Conservation (phyloP, 345 rosid genomes). For the Viola odorata region DNA sequence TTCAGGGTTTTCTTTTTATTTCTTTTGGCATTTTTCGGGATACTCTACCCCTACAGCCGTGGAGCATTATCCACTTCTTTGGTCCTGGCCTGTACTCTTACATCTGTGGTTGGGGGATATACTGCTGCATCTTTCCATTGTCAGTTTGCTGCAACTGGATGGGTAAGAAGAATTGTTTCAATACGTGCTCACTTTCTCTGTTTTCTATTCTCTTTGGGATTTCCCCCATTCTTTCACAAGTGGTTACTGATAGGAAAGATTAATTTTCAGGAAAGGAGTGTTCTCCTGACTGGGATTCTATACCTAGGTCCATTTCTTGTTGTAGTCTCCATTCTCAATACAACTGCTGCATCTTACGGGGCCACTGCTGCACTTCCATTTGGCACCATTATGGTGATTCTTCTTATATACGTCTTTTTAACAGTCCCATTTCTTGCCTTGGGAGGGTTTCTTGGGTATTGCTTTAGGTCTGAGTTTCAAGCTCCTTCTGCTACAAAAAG, state of each 20-base stretch:
- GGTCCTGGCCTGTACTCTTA: conserved; percentile 46
- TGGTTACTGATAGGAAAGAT: background rate
- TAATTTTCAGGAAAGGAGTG: conserved; percentile 53
- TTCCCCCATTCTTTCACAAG: background rate
- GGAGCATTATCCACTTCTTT: conserved; percentile 55
- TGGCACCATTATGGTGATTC: conserved; percentile 58
- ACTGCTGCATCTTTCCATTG: conserved; percentile 60
- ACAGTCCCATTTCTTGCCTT: conserved; percentile 59
- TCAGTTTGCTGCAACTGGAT: conserved; percentile 58
- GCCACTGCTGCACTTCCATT: conserved; percentile 78
- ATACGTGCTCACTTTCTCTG: background rate
- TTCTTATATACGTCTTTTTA: conserved; percentile 41
- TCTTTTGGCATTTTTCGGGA: conserved; percentile 50
- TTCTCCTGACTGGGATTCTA: conserved; percentile 56
- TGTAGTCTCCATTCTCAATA: conserved; percentile 47
- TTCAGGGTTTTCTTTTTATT: conserved; percentile 52
- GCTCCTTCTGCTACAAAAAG: conserved; percentile 53
- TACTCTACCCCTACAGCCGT: conserved; percentile 69
- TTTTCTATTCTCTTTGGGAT: background rate
- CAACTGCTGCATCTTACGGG: conserved; percentile 57
- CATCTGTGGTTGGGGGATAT: conserved; percentile 71
- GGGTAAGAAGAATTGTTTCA: conserved; percentile 42
- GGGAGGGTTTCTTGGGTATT: conserved; percentile 61
- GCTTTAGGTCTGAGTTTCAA: conserved; percentile 54
- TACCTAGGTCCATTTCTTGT: conserved; percentile 51